Evolutionary conservation across 148 eudicot genomes (phyloP).

Genomic region (Cornus kousa): DNA sequence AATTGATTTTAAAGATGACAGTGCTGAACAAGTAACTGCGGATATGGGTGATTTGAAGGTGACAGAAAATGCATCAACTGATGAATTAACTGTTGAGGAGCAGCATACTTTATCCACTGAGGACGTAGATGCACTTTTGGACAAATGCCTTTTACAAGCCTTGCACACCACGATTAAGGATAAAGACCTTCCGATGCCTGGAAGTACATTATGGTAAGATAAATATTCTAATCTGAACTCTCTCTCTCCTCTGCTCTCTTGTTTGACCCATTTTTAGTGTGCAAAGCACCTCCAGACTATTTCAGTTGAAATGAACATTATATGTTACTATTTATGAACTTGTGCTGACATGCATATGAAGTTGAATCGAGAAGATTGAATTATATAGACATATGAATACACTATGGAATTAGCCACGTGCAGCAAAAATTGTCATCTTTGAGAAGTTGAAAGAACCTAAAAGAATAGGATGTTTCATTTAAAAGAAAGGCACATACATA

Average conservation of each 20-base stretch:
- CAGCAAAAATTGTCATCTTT: too few species aligned
- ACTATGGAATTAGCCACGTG: too few species aligned
- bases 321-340: not conserved
- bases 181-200: constrained; percentile 90
- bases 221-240: not conserved
- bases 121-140: constrained; percentile 72
- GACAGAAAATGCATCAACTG: constrained; percentile 32
- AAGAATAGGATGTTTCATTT: too few species aligned
- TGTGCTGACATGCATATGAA: not conserved
- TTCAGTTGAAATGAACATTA: not conserved
- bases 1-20: constrained; percentile 29
- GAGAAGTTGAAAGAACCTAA: too few species aligned
- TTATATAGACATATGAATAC: too few species aligned
- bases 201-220: constrained; percentile 89
- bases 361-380: not conserved
- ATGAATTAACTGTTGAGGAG: constrained; percentile 47
- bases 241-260: not conserved
- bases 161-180: constrained; percentile 89
- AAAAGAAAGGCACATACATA: too few species aligned
- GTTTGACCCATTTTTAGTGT: not conserved
- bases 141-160: constrained; percentile 87
- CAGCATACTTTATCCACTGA: constrained; percentile 51
- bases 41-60: constrained; percentile 52
- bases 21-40: constrained; percentile 37
- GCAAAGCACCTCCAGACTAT: not conserved